These are phyloP conservation scores for Diplodia intermedia DNA, from an alignment of 2,329 filamentous ascomycete genomes.

Conservation along the genomic window DNA sequence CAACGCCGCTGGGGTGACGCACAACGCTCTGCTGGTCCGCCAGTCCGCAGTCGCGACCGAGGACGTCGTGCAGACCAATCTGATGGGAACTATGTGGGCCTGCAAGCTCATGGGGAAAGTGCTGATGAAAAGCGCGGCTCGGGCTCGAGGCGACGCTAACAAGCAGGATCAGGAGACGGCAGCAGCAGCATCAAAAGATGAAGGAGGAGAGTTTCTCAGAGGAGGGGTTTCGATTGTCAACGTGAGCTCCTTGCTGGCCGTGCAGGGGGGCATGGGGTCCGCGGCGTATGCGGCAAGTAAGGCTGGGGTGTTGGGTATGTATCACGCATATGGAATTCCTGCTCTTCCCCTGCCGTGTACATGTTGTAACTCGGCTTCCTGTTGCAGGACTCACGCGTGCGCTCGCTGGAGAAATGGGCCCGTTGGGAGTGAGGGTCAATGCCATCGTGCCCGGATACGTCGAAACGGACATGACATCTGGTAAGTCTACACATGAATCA, in stretches of 20 bases:
- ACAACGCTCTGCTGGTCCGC: slow-evolving; percentile 68
- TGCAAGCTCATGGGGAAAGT: slow-evolving; percentile 54
- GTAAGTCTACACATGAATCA: slow-evolving; percentile 54
- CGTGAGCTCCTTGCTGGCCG: slow-evolving; percentile 75
- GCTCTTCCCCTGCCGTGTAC: not conserved
- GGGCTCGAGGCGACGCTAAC: not conserved
- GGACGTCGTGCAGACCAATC: slow-evolving; percentile 71
- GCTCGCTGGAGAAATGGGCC: slow-evolving; percentile 67
- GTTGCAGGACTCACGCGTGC: slow-evolving; percentile 70
- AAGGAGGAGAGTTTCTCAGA: not conserved
- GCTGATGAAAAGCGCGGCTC: not conserved
- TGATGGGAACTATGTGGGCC: slow-evolving; percentile 68
- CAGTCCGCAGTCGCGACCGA: slow-evolving; percentile 61
- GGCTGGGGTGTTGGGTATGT: slow-evolving; percentile 73
- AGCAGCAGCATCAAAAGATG: slow-evolving; percentile 19
- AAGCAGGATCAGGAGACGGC: not conserved
- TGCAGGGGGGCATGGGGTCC: slow-evolving; percentile 72
- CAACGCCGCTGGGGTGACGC: slow-evolving; percentile 79
- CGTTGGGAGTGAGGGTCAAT: slow-evolving; percentile 74
- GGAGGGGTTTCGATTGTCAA: slow-evolving; percentile 71
- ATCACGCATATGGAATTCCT: slow-evolving; percentile 35
- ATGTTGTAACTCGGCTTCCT: not conserved
- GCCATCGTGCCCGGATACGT: slow-evolving; percentile 84
- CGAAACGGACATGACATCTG: slow-evolving; percentile 77
- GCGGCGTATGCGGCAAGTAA: slow-evolving; percentile 81